These are phyloP conservation scores for Sequoia sempervirens DNA, from an alignment of 75 land plant species.

Conservation along the genomic window DNA sequence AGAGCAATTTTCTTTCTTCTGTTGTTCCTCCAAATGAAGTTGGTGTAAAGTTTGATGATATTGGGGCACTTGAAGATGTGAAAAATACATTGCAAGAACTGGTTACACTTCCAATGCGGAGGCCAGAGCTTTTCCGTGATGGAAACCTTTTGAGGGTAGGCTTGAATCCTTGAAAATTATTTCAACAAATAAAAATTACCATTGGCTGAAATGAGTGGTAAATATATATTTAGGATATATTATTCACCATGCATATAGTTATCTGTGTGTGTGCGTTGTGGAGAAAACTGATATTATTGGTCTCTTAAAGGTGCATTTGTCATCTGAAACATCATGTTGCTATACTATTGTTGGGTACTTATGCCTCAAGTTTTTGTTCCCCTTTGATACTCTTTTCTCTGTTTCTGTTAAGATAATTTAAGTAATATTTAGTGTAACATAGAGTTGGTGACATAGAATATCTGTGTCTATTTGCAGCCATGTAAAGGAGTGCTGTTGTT, in stretches of 20 bases:
- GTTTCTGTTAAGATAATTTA: neutral
- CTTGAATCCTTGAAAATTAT: neutral
- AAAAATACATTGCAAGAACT: constrained; percentile 87
- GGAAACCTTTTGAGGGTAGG: constrained; percentile 87
- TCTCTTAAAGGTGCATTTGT: neutral
- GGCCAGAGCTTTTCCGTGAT: constrained; percentile 86
- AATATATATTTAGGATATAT: neutral
- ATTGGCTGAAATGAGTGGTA: neutral
- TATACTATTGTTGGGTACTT: neutral
- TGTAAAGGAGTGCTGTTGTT: constrained; percentile 97
- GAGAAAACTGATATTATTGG: neutral
- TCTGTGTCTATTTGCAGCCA: constrained; percentile 54
- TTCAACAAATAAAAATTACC: neutral
- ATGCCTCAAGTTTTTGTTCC: neutral
- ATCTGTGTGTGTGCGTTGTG: neutral
- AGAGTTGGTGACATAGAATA: neutral
- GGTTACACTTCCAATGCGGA: constrained; percentile 85
- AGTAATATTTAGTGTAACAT: neutral
- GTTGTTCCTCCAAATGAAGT: constrained; percentile 92
- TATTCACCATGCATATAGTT: neutral
- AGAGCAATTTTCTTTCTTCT: constrained; percentile 85
- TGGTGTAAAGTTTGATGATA: constrained; percentile 88
- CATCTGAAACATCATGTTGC: neutral
- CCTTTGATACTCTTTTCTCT: neutral
- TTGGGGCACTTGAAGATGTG: constrained; percentile 97